Evolutionary conservation across 768 basidiomycete genomes (phyloP), one percentile per base, ranked within the genome.

Genomic region (Sporobolomyces roseus): DNA sequence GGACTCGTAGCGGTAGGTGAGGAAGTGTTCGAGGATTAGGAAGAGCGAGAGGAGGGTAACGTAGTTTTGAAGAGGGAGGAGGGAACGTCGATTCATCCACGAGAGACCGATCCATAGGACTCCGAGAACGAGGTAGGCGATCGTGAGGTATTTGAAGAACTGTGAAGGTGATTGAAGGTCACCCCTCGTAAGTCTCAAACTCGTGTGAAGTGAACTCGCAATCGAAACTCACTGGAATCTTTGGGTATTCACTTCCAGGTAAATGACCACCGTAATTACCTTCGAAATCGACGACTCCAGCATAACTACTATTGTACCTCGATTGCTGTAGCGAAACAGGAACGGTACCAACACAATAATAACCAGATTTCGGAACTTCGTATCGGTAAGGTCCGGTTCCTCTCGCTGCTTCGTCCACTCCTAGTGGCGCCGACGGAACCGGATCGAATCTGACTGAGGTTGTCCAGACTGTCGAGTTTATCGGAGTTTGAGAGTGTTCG

Each of bases 161-260:
- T 76, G 49, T 29, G 38, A 41, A 41, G 38, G 9, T 41, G 38
- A 41, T 9, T 9, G 9, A 41, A 41, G 17, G 9, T 17, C 38
- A 9, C 38, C 38, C 17, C 17, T 41, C 38, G 9, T 41, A 5
- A 3, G 25, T 13, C 4, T 21, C 13, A 21, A n/a, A 41, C n/a
- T n/a, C n/a, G n/a, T n/a, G n/a, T n/a, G n/a, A n/a, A 8, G 12
- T 16, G n/a, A n/a, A 41, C 9, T 9, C 9, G 38, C 10, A 41
- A 41, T 41, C 23, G n/a, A 33, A n/a, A 78, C 90, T 75, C 78
- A 96, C 93, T 65, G 85, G 88, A 78, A 98, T 90, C 85, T 98
- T 98, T 16, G 96, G 96, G 79, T 97, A 96, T 78, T 99, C 96
- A 8, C 89, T 84, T 9, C 93, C 93, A 17, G 94, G 85, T 27